phyloP scores from a whole-genome alignment of 176 grass and related monocot species.

The Rhynchospora breviuscula region DNA sequence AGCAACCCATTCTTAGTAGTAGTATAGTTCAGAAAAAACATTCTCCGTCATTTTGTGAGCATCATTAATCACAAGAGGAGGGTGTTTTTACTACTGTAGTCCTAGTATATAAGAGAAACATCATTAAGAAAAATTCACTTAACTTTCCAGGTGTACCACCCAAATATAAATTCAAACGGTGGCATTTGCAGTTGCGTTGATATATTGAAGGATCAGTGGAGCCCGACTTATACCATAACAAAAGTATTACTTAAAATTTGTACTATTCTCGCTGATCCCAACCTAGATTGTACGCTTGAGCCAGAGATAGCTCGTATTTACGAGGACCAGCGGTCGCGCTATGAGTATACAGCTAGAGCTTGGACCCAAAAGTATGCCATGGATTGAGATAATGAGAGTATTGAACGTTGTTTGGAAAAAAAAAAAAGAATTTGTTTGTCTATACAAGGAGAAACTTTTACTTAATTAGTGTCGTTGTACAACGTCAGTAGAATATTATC shows the following conservation, averaged over 20 bases:
- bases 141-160: slow-evolving; percentile 34
- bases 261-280: slow-evolving; percentile 29
- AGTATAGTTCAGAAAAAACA: not conserved
- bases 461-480: not conserved
- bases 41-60: not conserved
- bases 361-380: slow-evolving; percentile 41
- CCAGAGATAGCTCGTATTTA: slow-evolving; percentile 37
- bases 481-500: not conserved
- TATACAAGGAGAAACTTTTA: not conserved
- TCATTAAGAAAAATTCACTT: not conserved
- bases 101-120: not conserved
- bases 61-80: not conserved
- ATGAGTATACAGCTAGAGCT: slow-evolving; percentile 30
- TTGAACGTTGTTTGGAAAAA: not conserved
- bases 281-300: slow-evolving; percentile 33
- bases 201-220: slow-evolving; percentile 40
- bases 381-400: not conserved
- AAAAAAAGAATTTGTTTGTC: not conserved
- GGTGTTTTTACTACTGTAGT: not conserved
- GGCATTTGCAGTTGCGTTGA: slow-evolving; percentile 34
- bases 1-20: not conserved
- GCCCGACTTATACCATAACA: slow-evolving; percentile 36
- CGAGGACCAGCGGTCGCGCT: slow-evolving; percentile 28
- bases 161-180: slow-evolving; percentile 41
- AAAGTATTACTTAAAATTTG: slow-evolving; percentile 35